Base-by-base conservation (phyloP, 2,329 filamentous ascomycete genomes). In the Fusarium proliferatum region DNA sequence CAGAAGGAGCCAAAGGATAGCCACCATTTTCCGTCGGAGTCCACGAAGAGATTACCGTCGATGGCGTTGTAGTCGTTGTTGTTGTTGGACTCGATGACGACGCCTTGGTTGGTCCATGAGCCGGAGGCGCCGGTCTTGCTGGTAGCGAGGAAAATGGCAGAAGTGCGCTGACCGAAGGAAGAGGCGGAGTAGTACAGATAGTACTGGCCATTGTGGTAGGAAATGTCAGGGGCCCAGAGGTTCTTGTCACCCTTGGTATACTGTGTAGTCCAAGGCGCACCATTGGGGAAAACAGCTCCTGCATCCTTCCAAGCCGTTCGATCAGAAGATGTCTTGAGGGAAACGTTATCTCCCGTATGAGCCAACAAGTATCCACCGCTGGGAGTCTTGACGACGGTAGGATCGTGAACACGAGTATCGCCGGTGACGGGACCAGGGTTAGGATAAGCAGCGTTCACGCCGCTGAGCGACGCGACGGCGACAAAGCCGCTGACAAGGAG, bases 221-320 rank as follows among this genome's bases (percentile, higher is more conserved):
- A 81, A 10, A 89, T 85, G 73, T 91, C 89, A 1, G 90, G 90
- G 0, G 90, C 89, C 88, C 67, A 84, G 39, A 81, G 80, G 45
- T 81, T 81, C 64, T 67, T 72, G 3, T 76, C 78, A 34, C 78
- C 79, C 6, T 67, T 64, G 33, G 79, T 80, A 51, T 81, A 81
- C 21, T 75, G 61, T 1, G 76, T 79, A 1, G 79, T 81, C 79
- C 79, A 81, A 0, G 80, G 70, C 11, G 79, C 79, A 5, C 79
- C 79, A 33, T 72, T 75, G 19, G 80, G 80, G 67, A 81, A 81
- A 13, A 64, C 80, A 21, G 74, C 67, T 3, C 80, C 80, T 46
- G 74, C 80, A 28, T 81, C 68, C 13, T 62, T 70, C 80, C 80
- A 81, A 5, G 57, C 61, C 4, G 80, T 81, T 28, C 80, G 80